Evolutionary conservation across 352 stramenopile genomes (phyloP).

Genomic region (Sclerospora graminicola): DNA sequence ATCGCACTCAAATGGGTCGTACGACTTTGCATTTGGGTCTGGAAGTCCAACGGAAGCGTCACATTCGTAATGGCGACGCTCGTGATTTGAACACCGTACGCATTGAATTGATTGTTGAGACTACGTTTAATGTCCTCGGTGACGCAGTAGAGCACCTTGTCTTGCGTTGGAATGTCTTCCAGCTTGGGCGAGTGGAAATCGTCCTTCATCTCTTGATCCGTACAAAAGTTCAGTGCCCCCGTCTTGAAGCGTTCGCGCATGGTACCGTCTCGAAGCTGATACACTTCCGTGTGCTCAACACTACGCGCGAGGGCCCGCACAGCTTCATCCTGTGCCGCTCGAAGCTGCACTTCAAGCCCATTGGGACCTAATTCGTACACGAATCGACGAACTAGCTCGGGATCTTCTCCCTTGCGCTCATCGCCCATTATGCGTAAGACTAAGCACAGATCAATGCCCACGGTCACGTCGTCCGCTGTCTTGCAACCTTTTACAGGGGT

Average conservation of each 20-base stretch:
- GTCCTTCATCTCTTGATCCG: conserved; percentile 7
- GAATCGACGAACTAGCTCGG: conserved; percentile 75
- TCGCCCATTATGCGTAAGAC: conserved; percentile 87
- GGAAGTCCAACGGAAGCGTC: conserved; percentile 7
- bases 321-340: conserved; percentile 73
- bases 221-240: conserved; percentile 21
- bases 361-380: conserved; percentile 82
- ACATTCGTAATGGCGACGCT: conserved; percentile 75
- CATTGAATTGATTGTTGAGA: conserved; percentile 70
- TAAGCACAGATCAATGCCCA: conserved; percentile 82
- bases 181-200: conserved; percentile 18
- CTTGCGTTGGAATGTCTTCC: conserved; percentile 7
- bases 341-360: conserved; percentile 78
- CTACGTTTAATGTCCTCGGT: conserved; percentile 61
- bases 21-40: conserved; percentile 6
- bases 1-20: conserved; percentile 56
- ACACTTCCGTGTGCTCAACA: conserved; percentile 84
- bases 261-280: conserved; percentile 66
- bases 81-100: conserved; percentile 63
- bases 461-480: conserved; percentile 82
- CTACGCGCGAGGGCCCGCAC: conserved; percentile 72
- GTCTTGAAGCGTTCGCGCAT: conserved; percentile 59
- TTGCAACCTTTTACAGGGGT: conserved; percentile 85
- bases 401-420: conserved; percentile 69
- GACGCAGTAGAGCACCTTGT: conserved; percentile 30